These are phyloP conservation scores for Paxillus ammoniavirescens DNA, from an alignment of 768 basidiomycete genomes.

Conservation along the genomic window DNA sequence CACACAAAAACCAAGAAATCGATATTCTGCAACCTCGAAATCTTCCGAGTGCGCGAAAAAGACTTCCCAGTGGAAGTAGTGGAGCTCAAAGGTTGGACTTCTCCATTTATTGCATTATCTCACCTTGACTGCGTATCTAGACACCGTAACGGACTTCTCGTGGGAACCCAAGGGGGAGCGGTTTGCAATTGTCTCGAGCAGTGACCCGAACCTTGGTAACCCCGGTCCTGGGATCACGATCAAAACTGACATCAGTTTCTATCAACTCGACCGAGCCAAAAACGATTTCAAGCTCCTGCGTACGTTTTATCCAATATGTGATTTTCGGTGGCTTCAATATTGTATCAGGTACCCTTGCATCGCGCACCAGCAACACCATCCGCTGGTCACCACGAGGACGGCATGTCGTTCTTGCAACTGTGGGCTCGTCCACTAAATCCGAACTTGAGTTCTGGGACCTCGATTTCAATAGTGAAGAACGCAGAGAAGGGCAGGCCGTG, in stretches of 20 bases:
- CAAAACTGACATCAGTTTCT: conserved; percentile 96
- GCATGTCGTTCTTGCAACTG: conserved; percentile 93
- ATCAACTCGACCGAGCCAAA: conserved; percentile 88
- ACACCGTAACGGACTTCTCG: conserved; percentile 92
- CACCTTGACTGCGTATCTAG: conserved; percentile 39
- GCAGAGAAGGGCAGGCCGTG: conserved; percentile 42
- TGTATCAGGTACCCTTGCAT: conserved; percentile 64
- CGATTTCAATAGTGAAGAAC: conserved; percentile 75
- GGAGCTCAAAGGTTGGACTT: conserved; percentile 81
- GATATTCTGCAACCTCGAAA: conserved; percentile 96
- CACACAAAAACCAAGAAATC: conserved; percentile 99
- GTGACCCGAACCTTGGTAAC: conserved; percentile 90
- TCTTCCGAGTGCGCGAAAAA: conserved; percentile 96
- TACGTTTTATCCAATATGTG: conserved; percentile 35
- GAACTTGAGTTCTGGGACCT: conserved; percentile 99
- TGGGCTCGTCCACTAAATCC: conserved; percentile 92
- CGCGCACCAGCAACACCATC: conserved; percentile 88
- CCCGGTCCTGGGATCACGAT: conserved; percentile 89
- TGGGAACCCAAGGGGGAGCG: conserved; percentile 99
- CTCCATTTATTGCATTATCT: neutral
- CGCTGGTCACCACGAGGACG: conserved; percentile 97
- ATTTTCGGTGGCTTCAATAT: conserved; percentile 5
- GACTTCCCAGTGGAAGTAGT: conserved; percentile 97
- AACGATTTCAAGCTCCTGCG: conserved; percentile 92
- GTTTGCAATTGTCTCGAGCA: conserved; percentile 93